Evolutionary conservation across 768 basidiomycete species (phyloP).

Genomic region (Auriscalpium microsporum): DNA sequence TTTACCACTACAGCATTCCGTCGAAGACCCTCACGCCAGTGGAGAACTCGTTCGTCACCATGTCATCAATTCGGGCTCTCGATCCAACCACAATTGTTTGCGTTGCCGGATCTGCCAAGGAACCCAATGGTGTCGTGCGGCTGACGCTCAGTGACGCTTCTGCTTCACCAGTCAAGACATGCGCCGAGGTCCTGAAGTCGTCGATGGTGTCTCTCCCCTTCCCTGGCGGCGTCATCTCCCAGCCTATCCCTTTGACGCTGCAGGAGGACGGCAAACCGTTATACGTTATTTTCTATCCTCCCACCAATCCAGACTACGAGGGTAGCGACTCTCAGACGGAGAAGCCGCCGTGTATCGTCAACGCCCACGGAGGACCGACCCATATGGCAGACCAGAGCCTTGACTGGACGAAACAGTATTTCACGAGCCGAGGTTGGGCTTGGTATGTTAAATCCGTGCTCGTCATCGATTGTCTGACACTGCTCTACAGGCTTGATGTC

Average conservation of each 20-base stretch:
- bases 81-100: background rate
- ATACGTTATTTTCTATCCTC: constrained; percentile 1
- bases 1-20: background rate
- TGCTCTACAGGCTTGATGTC: constrained; percentile 49
- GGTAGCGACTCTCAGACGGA: background rate
- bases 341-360: constrained; percentile 9
- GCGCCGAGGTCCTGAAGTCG: background rate
- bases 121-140: background rate
- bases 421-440: constrained; percentile 64
- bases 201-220: background rate
- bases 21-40: background rate
- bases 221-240: constrained; percentile 5
- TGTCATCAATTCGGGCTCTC: background rate
- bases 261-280: background rate
- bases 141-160: background rate
- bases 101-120: background rate
- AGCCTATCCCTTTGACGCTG: constrained; percentile 1
- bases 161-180: background rate
- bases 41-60: constrained; percentile 2
- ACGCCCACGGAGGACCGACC: constrained; percentile 37
- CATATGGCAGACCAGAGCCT: constrained; percentile 36
- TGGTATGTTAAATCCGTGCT: constrained; percentile 34
- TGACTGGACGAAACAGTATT: constrained; percentile 50
- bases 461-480: constrained; percentile 13
- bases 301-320: constrained; percentile 3